Conservation (phyloP, 2,329 filamentous ascomycete species). For the Pseudonectria foliicola region DNA sequence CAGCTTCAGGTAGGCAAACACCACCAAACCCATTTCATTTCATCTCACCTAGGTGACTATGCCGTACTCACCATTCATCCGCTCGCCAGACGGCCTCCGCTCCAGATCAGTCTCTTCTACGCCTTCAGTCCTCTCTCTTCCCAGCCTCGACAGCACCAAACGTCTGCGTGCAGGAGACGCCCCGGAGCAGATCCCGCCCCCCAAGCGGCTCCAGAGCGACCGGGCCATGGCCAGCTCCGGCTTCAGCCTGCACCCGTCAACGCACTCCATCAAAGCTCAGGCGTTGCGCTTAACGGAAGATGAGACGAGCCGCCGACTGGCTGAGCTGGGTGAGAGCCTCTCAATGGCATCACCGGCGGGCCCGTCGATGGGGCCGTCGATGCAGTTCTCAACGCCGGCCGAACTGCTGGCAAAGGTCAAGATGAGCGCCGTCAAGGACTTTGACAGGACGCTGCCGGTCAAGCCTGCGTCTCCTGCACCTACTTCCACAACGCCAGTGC, state of each 20-base stretch:
- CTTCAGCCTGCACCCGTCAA: not conserved
- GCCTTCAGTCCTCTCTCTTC: too few relatives aligned
- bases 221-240: not conserved
- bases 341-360: not conserved
- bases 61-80: too few relatives aligned
- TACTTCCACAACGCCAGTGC: not conserved
- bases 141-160: too few relatives aligned
- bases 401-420: slow-evolving; percentile 12
- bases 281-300: slow-evolving; percentile 17
- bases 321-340: slow-evolving; percentile 2
- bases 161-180: too few relatives aligned
- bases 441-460: too few relatives aligned
- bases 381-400: slow-evolving; percentile 6
- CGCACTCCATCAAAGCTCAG: slow-evolving; percentile 1
- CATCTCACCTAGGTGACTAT: too few relatives aligned
- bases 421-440: not conserved
- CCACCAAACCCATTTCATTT: too few relatives aligned
- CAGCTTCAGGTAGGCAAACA: not conserved
- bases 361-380: not conserved
- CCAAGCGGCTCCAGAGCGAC: not conserved
- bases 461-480: not conserved
- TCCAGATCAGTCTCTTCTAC: too few relatives aligned
- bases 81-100: too few relatives aligned
- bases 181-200: too few relatives aligned
- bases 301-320: slow-evolving; percentile 7